Evolutionary conservation across 306 rosid genomes (phyloP).

Genomic region (Casuarina glauca): DNA sequence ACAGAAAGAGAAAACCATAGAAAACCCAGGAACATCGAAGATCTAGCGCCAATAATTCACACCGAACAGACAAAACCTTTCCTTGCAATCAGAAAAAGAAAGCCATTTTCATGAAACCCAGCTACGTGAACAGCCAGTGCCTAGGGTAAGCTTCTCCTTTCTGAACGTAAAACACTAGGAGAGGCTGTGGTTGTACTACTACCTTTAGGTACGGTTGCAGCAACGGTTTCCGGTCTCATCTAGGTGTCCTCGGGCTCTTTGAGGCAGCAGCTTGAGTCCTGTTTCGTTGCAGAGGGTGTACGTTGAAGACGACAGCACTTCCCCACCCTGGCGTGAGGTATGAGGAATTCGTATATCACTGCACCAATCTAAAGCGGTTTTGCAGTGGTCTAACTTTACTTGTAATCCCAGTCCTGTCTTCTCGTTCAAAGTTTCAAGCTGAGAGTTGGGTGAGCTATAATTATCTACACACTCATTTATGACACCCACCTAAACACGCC

Average conservation of each 20-base stretch:
- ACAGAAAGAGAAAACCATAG: not conserved
- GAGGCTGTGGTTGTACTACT: not conserved
- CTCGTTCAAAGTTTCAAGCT: constrained; percentile 55
- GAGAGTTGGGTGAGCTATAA: constrained; percentile 24
- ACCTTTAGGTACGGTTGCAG: constrained; percentile 22
- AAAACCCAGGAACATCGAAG: not conserved
- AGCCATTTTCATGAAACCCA: constrained; percentile 15
- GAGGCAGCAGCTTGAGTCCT: not conserved
- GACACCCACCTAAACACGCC: not conserved
- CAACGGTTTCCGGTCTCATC: constrained; percentile 3
- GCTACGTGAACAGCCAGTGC: not conserved
- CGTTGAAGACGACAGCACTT: constrained; percentile 20
- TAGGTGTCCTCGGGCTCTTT: not conserved
- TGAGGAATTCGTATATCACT: not conserved
- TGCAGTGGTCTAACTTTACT: constrained; percentile 16
- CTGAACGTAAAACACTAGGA: not conserved
- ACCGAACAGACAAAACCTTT: not conserved
- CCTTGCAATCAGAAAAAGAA: not conserved
- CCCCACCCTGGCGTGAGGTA: constrained; percentile 23
- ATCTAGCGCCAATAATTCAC: not conserved
- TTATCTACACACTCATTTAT: not conserved
- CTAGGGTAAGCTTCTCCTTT: not conserved
- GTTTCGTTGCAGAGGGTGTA: constrained; percentile 11
- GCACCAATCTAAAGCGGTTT: constrained; percentile 21
- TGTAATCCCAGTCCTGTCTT: constrained; percentile 33